phyloP scores from a whole-genome alignment of 306 rosid species.

The Prunus davidiana region DNA sequence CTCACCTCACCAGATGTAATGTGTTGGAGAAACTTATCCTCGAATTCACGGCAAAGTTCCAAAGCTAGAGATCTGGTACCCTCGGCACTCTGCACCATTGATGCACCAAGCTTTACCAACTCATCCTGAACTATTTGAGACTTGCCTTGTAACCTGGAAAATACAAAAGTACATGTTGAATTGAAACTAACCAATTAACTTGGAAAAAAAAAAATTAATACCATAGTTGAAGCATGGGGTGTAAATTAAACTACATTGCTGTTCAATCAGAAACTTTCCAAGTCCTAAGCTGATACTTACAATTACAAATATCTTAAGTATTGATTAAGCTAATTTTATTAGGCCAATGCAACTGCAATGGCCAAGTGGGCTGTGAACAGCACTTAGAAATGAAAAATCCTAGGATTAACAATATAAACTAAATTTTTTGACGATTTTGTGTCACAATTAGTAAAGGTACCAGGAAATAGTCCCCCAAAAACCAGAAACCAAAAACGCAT shows the following conservation, averaged over 20 bases:
- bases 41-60: constrained; percentile 99
- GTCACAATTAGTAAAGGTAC: neutral
- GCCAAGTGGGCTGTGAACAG: neutral
- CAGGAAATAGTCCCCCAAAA: neutral
- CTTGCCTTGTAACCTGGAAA: constrained; percentile 91
- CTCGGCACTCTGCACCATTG: constrained; percentile 84
- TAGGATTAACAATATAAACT: neutral
- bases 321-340: neutral
- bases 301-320: neutral
- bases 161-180: constrained; percentile 2
- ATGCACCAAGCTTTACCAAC: constrained; percentile 92
- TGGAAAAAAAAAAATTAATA: neutral
- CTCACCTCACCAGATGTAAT: constrained; percentile 90
- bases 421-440: neutral
- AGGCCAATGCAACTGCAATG: neutral
- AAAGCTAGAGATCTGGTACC: constrained; percentile 94
- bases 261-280: neutral
- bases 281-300: neutral
- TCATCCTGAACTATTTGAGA: constrained; percentile 91
- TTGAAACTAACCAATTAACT: constrained; percentile 1
- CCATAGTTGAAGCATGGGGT: neutral
- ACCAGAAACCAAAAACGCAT: neutral
- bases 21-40: constrained; percentile 93
- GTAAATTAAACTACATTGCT: neutral
- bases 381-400: neutral